Base-by-base conservation (phyloP, 1,284 basidiomycete species). In the Pascua guehoae region DNA sequence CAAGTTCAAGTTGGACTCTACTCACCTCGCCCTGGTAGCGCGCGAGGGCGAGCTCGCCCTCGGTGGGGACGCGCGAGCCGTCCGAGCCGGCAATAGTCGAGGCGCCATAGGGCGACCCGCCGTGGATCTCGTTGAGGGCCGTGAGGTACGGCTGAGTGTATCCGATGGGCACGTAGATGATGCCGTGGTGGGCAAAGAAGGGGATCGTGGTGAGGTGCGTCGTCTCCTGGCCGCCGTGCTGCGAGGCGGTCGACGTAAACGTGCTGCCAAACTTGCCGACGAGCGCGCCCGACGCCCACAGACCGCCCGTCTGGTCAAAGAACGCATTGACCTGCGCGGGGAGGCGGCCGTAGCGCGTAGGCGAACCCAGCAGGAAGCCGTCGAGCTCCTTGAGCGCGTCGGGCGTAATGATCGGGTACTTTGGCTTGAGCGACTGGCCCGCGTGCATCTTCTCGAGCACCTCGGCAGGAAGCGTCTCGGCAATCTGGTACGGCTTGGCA, bases 401-500 rank as follows among this genome's bases (percentile, higher is more conserved):
- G 45, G 87, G 83, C 15, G 80, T 81, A 71, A 93, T 81, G 70
- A 88, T 71, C 45, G 90, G 89, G 80, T 89, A 88, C 62, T 81
- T 78, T 59, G 85, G 72, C 58, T 75, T 73, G 57, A 77, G 73
- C 9, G 71, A 76, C 47, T 70, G 70, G 58, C 76, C 75, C 54
- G 89, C 91, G 78, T 87, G 77, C 84, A 96, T 85, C 78, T 86
- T 84, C 60, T 73, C 74, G 56, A 95, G 81, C 58, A 96, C 79
- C 32, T 91, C 88, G n/a, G 84, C 76, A 3, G 87, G 73, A 55
- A 95, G 86, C 9, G 91, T 96, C 81, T 97, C 93, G 54, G 86
- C 79, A 67, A 75, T 73, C 85, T 89, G 87, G 79, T 83, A 89
- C 66, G 90, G 87, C 50, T 83, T 85, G 37, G 82, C 86, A 11